Percentiles rank a stretch among this genome's conserved stretches.
These are phyloP conservation scores for Thuja plicata DNA, from an alignment of 83 land plant species.

Conservation along the genomic window DNA sequence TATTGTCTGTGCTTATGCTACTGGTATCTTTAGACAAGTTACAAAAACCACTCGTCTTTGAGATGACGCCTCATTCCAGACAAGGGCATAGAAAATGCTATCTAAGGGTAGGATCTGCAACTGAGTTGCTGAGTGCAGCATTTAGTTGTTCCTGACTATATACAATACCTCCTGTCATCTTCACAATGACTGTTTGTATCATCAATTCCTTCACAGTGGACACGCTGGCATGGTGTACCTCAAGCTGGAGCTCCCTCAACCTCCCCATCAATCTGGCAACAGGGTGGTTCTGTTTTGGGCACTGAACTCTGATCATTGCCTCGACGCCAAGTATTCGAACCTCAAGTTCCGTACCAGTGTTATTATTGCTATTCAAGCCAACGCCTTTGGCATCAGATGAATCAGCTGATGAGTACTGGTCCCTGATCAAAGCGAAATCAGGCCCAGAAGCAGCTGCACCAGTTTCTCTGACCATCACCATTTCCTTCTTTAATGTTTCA, in stretches of 20 bases:
- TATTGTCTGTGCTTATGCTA: not conserved
- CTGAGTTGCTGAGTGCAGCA: slow-evolving; percentile 24
- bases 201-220: slow-evolving; percentile 71
- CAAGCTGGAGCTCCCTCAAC: slow-evolving; percentile 55
- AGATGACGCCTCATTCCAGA: not conserved
- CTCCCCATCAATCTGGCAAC: slow-evolving; percentile 69
- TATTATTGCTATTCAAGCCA: slow-evolving; percentile 10
- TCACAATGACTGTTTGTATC: slow-evolving; percentile 69
- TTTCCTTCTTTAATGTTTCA: slow-evolving; percentile 45
- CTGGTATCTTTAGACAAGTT: not conserved
- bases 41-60: not conserved
- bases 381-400: slow-evolving; percentile 17
- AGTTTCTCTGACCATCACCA: slow-evolving; percentile 13
- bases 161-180: slow-evolving; percentile 33
- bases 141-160: slow-evolving; percentile 62
- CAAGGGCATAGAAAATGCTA: not conserved
- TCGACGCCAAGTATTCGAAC: slow-evolving; percentile 62
- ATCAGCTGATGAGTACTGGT: not conserved
- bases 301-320: slow-evolving; percentile 61
- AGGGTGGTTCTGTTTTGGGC: slow-evolving; percentile 55
- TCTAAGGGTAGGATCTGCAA: slow-evolving; percentile 20
- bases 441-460: not conserved
- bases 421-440: not conserved
- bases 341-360: slow-evolving; percentile 46
- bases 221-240: slow-evolving; percentile 58